Base-by-base conservation (phyloP, 1,139 yeast genomes). In the Candida buenavistaensis region DNA sequence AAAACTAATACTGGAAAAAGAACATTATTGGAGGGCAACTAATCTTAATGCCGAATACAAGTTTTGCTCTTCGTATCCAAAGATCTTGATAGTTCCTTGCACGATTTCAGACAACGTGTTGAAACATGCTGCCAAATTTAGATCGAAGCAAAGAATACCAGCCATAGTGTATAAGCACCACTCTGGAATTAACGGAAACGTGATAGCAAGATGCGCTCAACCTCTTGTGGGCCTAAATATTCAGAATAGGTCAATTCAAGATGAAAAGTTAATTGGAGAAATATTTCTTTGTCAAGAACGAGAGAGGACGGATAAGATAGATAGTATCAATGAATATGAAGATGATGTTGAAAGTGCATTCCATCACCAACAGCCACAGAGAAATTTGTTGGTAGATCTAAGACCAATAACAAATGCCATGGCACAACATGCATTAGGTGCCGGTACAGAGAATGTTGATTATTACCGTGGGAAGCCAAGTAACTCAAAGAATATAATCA, bases 401-500 rank as follows among this genome's bases (percentile, higher is more conserved):
- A 68, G 98, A 38, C 98, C 98, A 1, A 60, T 89, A 9, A 84
- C 97, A 0, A 92, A 92, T 58, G 97, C 98, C 8, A 78, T 89
- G 79, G 98, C 97, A 0, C 98, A 92, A 53, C 88, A 89, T 38
- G 97, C 97, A 0, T 62, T 92, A 17, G 98, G 98, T 5, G 98
- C 97, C 5, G 98, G 98, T 1, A 84, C 97, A 0, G 98, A 92
- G 53, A 83, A 78, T 47, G 86, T 89, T 72, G 97, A 90, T 42
- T 79, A 87, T 52, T 90, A 92, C 60, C 72, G 80, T 24, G 71
- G 68, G 2, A 43, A 43, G 28, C 41, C 35, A 15, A 36, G 36
- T 32, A 44, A 36, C 27, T 28, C 28, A n/a, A 26, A 25, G 5
- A 19, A 13, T 4, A 23, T 19, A 13, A 24, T 26, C 10, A 30